Base-by-base conservation (phyloP, 2,329 filamentous ascomycete species). In the Aspergillus jensenii region DNA sequence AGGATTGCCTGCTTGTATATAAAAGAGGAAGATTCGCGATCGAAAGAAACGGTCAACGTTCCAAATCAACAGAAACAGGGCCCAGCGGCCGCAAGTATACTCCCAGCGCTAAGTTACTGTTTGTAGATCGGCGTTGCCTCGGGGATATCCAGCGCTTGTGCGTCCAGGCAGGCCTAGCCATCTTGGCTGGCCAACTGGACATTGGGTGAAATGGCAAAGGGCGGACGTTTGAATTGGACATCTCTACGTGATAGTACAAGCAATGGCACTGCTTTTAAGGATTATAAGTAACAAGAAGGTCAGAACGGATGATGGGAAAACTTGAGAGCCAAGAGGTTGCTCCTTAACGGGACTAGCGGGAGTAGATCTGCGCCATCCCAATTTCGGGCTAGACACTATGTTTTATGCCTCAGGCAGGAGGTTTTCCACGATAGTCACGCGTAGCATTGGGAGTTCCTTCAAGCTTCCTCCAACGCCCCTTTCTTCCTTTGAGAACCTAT, bases 71-170 rank as follows among this genome's bases (percentile, higher is more conserved):
- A 62, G 48, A 56, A 57, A 44, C 39, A 57, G 27, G 40, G 27
- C 23, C 44, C 37, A 49, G 45, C 44, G 51, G 31, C 52, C 41
- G 37, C 39, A 50, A 55, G 44, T 52, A 49, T 55, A 55, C 37
- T 43, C 15, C 12, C 27, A 7, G 51, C 17, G 43, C 27, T 14
- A 21, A 21, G 21, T 21, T 21, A 45, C 41, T 62, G 59, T 59
- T 59, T 59, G 46, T 44, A 46, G 53, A 49, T 55, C 53, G 41
- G 50, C 62, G 63, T 65, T 65, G 63, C 63, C 63, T 59, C 60
- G 63, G 63, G 33, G 63, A 65, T 62, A 50, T 44, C 49, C 45
- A 48, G 52, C 59, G 35, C 61, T 63, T 56, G 58, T 46, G 55
- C 57, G 56, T 54, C 62, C 59, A 55, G 15, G 44, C 49, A 54